phyloP scores from a whole-genome alignment of 306 rosid species.

The Medicago arabica region DNA sequence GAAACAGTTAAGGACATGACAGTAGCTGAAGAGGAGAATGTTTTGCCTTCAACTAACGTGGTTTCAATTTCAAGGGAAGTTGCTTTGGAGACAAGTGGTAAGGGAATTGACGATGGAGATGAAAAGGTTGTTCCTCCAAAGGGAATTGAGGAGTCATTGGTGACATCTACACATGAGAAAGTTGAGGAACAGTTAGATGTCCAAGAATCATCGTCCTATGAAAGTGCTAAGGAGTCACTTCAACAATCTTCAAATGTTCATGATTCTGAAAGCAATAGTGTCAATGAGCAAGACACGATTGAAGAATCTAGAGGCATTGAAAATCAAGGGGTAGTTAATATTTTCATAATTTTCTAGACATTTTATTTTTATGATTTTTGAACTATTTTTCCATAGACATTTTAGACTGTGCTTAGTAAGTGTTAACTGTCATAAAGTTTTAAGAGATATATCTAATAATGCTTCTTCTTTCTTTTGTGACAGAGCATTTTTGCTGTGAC shows the following conservation, averaged over 20 bases:
- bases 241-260: constrained; percentile 43
- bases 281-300: constrained; percentile 28
- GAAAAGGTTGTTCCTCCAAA: constrained; percentile 39
- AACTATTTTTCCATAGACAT: not conserved
- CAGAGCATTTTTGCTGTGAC: constrained; percentile 46
- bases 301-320: constrained; percentile 42
- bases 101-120: constrained; percentile 20
- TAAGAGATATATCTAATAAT: not conserved
- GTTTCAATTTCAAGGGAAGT: constrained; percentile 40
- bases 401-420: not conserved
- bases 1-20: constrained; percentile 21
- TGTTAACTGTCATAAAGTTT: not conserved
- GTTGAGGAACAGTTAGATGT: constrained; percentile 47
- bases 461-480: constrained; percentile 17
- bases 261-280: constrained; percentile 43
- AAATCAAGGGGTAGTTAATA: constrained; percentile 47
- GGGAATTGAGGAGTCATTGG: constrained; percentile 43
- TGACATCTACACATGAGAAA: constrained; percentile 40
- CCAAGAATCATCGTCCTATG: constrained; percentile 44
- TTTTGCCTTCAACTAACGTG: constrained; percentile 31
- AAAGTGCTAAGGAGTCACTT: constrained; percentile 36
- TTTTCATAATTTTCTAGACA: constrained; percentile 12
- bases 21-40: constrained; percentile 42
- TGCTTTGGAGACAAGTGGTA: constrained; percentile 37
- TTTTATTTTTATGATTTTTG: too few relatives aligned